Evolutionary conservation across 352 stramenopile species (phyloP).

Genomic region (Phytopythium kandeliae): DNA sequence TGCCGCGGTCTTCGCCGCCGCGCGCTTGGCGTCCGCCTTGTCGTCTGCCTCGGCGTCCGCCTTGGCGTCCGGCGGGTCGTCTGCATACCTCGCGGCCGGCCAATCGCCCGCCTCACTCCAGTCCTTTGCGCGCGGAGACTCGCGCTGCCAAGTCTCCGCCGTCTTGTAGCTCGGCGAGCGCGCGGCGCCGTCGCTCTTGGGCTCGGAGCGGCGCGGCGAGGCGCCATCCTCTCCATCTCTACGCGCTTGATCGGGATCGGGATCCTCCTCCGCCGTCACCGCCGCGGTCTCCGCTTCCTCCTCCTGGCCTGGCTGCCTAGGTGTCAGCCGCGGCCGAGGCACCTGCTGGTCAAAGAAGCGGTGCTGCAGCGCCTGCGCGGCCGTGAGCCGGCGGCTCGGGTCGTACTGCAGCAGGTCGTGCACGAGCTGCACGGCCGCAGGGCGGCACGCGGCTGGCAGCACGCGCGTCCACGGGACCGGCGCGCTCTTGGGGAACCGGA

Average conservation of each 20-base stretch:
- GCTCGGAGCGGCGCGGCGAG: constrained; percentile 12
- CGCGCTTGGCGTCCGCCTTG: too few relatives aligned
- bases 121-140: too few relatives aligned
- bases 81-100: too few relatives aligned
- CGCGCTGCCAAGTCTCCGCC: too few relatives aligned
- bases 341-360: constrained; percentile 87
- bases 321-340: constrained; percentile 30
- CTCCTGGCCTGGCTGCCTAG: background rate
- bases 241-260: too few relatives aligned
- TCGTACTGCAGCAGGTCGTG: constrained; percentile 91
- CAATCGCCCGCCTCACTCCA: too few relatives aligned
- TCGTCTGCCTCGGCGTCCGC: too few relatives aligned
- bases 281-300: too few relatives aligned
- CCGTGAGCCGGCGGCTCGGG: constrained; percentile 81
- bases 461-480: constrained; percentile 58
- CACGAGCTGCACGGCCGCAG: constrained; percentile 77
- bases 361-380: constrained; percentile 89
- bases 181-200: constrained; percentile 3
- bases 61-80: too few relatives aligned
- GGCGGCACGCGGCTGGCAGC: constrained; percentile 62
- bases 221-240: constrained; percentile 8
- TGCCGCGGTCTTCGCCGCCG: too few relatives aligned
- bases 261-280: too few relatives aligned
- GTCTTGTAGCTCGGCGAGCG: background rate
- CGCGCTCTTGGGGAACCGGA: constrained; percentile 89